phyloP scores from a whole-genome alignment of 164 flowering plant genomes.

The Tetracentron sinense region DNA sequence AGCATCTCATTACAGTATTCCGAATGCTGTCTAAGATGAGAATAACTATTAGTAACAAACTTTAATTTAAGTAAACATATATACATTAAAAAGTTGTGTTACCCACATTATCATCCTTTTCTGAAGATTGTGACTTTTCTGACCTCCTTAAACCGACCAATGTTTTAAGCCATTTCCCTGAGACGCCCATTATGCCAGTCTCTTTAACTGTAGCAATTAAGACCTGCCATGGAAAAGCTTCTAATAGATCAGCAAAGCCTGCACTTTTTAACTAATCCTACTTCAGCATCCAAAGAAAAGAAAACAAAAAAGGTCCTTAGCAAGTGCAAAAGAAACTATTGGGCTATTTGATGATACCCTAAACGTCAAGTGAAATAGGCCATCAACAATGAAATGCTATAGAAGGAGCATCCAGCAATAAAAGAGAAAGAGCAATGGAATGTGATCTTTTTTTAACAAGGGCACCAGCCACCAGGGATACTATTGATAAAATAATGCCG shows the following conservation, averaged over 20 bases:
- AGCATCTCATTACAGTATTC: not conserved
- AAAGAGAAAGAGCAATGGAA: too few relatives aligned
- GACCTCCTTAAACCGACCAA: conserved; percentile 73
- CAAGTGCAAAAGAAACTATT: too few relatives aligned
- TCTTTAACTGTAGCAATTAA: conserved; percentile 16
- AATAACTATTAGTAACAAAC: not conserved
- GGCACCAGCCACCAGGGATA: too few relatives aligned
- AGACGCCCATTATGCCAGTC: conserved; percentile 56
- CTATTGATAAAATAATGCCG: too few relatives aligned
- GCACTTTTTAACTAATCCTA: too few relatives aligned
- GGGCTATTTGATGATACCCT: too few relatives aligned
- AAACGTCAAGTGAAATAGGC: too few relatives aligned
- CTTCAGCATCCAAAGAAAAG: too few relatives aligned
- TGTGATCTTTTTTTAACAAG: too few relatives aligned
- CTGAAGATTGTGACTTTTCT: conserved; percentile 66
- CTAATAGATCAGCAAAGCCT: conserved; percentile 12
- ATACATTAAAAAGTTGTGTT: not conserved
- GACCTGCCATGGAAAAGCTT: conserved; percentile 27
- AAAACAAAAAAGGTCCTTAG: too few relatives aligned
- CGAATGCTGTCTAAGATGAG: not conserved
- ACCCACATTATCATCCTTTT: conserved; percentile 59
- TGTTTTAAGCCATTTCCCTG: conserved; percentile 82
- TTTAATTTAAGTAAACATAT: not conserved
- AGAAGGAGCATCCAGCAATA: too few relatives aligned
- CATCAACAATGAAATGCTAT: too few relatives aligned